phyloP scores from a whole-genome alignment of 306 rosid genomes.

The Citrullus amarus region DNA sequence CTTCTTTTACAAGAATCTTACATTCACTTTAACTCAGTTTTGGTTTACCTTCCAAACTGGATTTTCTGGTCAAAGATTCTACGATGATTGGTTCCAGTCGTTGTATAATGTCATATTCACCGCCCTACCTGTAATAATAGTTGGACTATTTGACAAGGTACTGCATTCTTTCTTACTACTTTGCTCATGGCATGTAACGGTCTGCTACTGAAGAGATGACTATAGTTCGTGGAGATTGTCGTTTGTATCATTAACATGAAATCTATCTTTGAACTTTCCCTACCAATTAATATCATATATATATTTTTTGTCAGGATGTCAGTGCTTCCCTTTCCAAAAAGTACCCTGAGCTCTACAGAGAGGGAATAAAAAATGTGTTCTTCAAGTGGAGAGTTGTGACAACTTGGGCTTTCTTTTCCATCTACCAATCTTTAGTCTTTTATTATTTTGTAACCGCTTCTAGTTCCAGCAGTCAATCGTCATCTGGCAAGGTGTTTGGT shows the following conservation, averaged over 20 bases:
- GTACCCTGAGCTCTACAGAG: slow-evolving; percentile 83
- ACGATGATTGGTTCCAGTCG: slow-evolving; percentile 95
- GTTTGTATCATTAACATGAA: background rate
- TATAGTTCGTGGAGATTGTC: background rate
- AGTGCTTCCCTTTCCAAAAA: slow-evolving; percentile 87
- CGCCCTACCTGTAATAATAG: slow-evolving; percentile 83
- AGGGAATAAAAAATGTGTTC: slow-evolving; percentile 67
- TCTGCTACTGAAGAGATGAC: background rate
- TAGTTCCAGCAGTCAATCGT: slow-evolving; percentile 41
- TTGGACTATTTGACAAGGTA: slow-evolving; percentile 95
- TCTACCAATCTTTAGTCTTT: slow-evolving; percentile 81
- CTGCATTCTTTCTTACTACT: slow-evolving; percentile 12
- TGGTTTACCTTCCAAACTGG: slow-evolving; percentile 99
- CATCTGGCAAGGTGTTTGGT: slow-evolving; percentile 68
- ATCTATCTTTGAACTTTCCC: background rate
- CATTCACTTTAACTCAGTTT: slow-evolving; percentile 91
- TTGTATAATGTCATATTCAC: slow-evolving; percentile 87
- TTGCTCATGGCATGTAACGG: background rate
- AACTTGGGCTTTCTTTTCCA: slow-evolving; percentile 74
- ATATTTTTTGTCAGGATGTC: slow-evolving; percentile 50
- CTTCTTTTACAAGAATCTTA: slow-evolving; percentile 96
- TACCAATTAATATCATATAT: slow-evolving; percentile 1
- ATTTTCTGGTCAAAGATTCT: slow-evolving; percentile 95
- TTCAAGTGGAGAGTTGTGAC: slow-evolving; percentile 93
- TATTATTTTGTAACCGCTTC: slow-evolving; percentile 49